phyloP scores from a whole-genome alignment of 495 filamentous ascomycete genomes.

The Penicillium macrosclerotiorum region DNA sequence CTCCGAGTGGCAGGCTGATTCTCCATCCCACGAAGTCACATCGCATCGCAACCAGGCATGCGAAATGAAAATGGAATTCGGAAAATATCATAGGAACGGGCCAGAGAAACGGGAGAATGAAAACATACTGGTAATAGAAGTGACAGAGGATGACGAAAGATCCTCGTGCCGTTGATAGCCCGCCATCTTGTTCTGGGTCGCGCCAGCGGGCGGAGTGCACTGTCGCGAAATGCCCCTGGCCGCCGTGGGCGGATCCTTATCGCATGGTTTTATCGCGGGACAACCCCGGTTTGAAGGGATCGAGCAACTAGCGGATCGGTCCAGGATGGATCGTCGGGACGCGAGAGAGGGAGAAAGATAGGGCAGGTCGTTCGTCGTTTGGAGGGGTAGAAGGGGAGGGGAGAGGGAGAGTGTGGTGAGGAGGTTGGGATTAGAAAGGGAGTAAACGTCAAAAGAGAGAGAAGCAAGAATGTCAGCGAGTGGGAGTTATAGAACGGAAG shows the following conservation, averaged over 20 bases:
- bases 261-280: constrained; percentile 32
- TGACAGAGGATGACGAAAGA: constrained; percentile 28
- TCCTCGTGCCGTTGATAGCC: constrained; percentile 34
- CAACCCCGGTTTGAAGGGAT: constrained; percentile 14
- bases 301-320: constrained; percentile 5
- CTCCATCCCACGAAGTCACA: constrained; percentile 11
- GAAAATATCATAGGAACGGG: neutral
- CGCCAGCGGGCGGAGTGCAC: constrained; percentile 17
- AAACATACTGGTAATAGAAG: constrained; percentile 39
- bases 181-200: constrained; percentile 36
- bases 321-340: constrained; percentile 18
- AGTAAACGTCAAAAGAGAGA: neutral
- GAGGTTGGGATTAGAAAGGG: neutral
- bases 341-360: neutral
- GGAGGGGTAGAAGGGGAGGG: neutral
- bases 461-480: neutral
- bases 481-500: neutral
- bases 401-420: neutral
- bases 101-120: constrained; percentile 1
- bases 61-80: neutral
- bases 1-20: constrained; percentile 1
- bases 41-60: constrained; percentile 1
- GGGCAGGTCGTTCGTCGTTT: neutral
- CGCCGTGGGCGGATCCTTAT: constrained; percentile 22
- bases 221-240: constrained; percentile 28